Conservation (phyloP, 257 asterid genomes). For the Thymus mandschuricus region DNA sequence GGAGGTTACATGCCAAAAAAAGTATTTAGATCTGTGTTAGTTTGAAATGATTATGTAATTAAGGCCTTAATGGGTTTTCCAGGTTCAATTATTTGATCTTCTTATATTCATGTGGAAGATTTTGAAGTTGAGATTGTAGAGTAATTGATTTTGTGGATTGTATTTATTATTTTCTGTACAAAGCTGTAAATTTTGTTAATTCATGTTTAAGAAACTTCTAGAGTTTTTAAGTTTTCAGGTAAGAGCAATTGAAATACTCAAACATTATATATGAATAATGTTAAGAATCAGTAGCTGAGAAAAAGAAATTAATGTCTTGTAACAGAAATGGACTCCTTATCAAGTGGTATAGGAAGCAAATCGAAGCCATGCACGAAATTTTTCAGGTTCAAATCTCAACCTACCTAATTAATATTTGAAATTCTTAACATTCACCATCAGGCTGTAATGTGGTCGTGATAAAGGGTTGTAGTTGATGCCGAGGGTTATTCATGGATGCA, state of each 20-base stretch:
- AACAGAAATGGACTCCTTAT: conserved; percentile 90
- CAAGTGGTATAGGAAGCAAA: conserved; percentile 99
- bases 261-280: conserved; percentile 33
- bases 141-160: conserved; percentile 10
- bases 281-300: conserved; percentile 54
- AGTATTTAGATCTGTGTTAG: conserved; percentile 17
- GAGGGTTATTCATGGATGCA: conserved; percentile 15
- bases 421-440: conserved; percentile 29
- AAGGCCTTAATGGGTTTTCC: neutral
- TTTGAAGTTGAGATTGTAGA: neutral
- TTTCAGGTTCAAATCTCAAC: conserved; percentile 95
- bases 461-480: conserved; percentile 13
- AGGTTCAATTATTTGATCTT: neutral
- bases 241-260: conserved; percentile 16
- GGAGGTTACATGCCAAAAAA: neutral
- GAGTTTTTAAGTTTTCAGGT: conserved; percentile 13
- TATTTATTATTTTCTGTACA: neutral
- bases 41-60: conserved; percentile 2
- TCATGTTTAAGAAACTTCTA: neutral
- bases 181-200: conserved; percentile 11
- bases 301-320: conserved; percentile 78
- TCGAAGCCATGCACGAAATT: conserved; percentile 99
- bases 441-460: conserved; percentile 13
- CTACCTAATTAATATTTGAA: conserved; percentile 46
- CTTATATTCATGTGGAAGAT: neutral